phyloP scores from a whole-genome alignment of 495 filamentous ascomycete genomes.

The Neurospora africana region DNA sequence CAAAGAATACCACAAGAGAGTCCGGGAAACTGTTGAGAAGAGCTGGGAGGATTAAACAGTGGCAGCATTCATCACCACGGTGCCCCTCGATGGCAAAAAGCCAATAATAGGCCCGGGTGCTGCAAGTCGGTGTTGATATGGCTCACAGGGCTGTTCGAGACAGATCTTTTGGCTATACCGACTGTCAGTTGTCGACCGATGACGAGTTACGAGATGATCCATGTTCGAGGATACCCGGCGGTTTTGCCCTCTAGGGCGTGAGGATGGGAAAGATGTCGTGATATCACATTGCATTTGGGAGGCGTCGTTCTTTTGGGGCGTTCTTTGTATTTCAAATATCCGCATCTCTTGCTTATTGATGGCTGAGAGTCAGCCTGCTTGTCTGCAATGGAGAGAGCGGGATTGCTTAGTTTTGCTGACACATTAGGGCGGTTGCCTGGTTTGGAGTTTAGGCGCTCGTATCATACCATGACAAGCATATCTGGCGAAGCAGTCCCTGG shows the following conservation, averaged over 20 bases:
- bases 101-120: neutral
- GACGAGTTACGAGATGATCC: neutral
- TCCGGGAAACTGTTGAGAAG: slow-evolving; percentile 95
- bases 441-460: neutral
- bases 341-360: neutral
- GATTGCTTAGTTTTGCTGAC: neutral
- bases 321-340: neutral
- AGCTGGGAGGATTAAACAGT: slow-evolving; percentile 79
- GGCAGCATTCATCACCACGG: neutral
- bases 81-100: neutral
- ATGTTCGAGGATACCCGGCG: neutral
- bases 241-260: neutral
- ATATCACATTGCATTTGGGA: neutral
- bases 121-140: neutral
- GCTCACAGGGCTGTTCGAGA: neutral
- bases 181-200: neutral
- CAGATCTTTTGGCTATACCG: neutral
- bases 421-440: neutral
- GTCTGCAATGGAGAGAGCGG: neutral
- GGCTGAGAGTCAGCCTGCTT: neutral
- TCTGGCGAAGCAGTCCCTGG: neutral
- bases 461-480: neutral
- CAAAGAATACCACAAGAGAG: slow-evolving; percentile 89
- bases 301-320: neutral
- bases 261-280: neutral